Conservation (phyloP, 1,284 basidiomycete genomes). For the Cronartium quercuum region DNA sequence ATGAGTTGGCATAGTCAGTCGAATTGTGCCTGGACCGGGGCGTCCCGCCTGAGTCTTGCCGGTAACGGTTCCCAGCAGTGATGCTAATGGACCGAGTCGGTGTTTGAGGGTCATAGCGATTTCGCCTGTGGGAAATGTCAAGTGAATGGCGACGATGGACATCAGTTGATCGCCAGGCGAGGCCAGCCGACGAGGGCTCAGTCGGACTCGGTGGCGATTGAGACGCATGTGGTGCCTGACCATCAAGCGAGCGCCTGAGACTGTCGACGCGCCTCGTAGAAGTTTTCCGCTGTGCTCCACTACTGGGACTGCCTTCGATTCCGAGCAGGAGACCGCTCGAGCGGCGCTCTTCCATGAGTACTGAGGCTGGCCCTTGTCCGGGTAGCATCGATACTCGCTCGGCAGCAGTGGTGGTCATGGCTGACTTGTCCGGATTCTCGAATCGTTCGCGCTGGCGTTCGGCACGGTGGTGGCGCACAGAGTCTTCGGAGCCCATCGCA, state of each 20-base stretch:
- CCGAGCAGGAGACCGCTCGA: not conserved
- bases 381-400: constrained; percentile 19
- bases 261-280: constrained; percentile 2
- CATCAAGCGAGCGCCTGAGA: constrained; percentile 8
- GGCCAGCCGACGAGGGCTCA: not conserved
- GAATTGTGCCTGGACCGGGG: too few relatives aligned
- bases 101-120: not conserved
- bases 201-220: not conserved
- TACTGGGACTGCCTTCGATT: not conserved
- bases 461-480: constrained; percentile 28
- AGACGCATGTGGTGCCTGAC: not conserved
- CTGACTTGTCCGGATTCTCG: constrained; percentile 14
- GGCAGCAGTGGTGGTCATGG: constrained; percentile 29
- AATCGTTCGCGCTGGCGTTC: constrained; percentile 16
- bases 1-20: not conserved
- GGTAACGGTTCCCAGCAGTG: not conserved
- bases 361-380: too few relatives aligned
- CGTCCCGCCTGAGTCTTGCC: not conserved
- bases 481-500: constrained; percentile 35
- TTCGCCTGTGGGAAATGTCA: constrained; percentile 2
- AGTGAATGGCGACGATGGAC: constrained; percentile 20
- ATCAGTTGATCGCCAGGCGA: constrained; percentile 18
- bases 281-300: not conserved
- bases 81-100: not conserved
- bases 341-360: not conserved